Percentiles rank a stretch among this genome's conserved stretches.
Conservation (phyloP, 306 rosid species). For the Gastrolobium villosum region DNA sequence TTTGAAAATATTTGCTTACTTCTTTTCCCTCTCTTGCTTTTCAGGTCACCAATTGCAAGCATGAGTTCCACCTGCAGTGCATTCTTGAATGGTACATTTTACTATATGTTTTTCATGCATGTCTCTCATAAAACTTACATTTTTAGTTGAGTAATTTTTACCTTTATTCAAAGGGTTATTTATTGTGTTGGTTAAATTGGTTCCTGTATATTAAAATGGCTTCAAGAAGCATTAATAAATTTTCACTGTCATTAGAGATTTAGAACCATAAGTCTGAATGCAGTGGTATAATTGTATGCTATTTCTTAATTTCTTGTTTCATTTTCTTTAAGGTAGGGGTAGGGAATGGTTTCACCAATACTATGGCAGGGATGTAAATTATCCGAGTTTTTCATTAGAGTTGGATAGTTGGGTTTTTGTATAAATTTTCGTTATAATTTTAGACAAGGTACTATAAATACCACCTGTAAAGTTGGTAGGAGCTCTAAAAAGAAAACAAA, state of each 20-base stretch:
- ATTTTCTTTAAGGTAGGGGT: background rate
- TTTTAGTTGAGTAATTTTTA: background rate
- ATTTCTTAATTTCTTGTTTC: conserved; percentile 1
- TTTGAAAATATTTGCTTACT: conserved; percentile 29
- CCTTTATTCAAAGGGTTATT: background rate
- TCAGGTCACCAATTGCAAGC: conserved; percentile 86
- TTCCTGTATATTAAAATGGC: conserved; percentile 21
- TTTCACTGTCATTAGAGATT: background rate
- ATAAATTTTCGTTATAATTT: background rate
- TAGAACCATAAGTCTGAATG: background rate
- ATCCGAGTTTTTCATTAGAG: background rate
- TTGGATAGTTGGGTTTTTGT: background rate
- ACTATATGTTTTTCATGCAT: conserved; percentile 13
- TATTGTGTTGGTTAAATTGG: background rate
- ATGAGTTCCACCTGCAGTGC: conserved; percentile 92
- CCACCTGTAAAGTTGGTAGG: background rate
- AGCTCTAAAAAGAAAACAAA: background rate
- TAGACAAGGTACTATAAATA: background rate
- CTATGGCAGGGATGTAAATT: background rate
- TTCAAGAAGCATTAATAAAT: background rate
- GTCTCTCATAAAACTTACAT: background rate
- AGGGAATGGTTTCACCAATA: background rate
- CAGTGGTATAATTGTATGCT: background rate
- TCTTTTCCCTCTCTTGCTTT: conserved; percentile 41
- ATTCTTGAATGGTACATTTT: conserved; percentile 85